phyloP scores from a whole-genome alignment of 2,329 filamentous ascomycete genomes.

The Stenocarpella maydis region DNA sequence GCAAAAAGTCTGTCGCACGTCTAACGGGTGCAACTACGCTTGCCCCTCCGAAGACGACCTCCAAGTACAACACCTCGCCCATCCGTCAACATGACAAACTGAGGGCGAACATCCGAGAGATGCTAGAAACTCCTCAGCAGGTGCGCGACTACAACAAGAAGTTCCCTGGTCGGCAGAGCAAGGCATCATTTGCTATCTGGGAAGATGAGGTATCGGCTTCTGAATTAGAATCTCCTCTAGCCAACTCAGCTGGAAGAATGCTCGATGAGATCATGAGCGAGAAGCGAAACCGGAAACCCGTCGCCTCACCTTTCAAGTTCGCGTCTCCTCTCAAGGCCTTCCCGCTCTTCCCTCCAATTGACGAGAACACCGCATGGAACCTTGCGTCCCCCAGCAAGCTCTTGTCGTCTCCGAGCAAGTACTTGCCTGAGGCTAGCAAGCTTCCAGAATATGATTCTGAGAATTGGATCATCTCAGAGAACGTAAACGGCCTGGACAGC shows the following conservation, averaged over 20 bases:
- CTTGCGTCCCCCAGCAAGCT: constrained; percentile 67
- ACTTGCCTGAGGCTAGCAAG: constrained; percentile 47
- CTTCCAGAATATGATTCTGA: constrained; percentile 37
- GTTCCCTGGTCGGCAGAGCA: constrained; percentile 29
- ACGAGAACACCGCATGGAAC: constrained; percentile 43
- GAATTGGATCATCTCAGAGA: constrained; percentile 29
- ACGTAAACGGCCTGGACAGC: constrained; percentile 7
- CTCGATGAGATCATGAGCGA: constrained; percentile 35
- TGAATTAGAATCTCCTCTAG: constrained; percentile 32
- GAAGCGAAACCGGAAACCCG: constrained; percentile 34
- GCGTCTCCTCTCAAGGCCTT: constrained; percentile 33
- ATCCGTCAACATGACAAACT: constrained; percentile 35
- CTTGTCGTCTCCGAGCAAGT: constrained; percentile 63
- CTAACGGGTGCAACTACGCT: constrained; percentile 30
- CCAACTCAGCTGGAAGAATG: constrained; percentile 35
- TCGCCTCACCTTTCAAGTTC: constrained; percentile 24
- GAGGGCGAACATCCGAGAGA: constrained; percentile 31
- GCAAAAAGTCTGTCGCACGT: constrained; percentile 21
- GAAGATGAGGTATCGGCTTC: constrained; percentile 32
- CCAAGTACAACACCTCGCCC: constrained; percentile 35
- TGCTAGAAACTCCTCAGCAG: constrained; percentile 34
- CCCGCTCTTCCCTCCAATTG: constrained; percentile 46
- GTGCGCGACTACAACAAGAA: constrained; percentile 34
- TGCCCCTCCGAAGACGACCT: constrained; percentile 32
- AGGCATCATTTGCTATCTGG: constrained; percentile 34